Evolutionary conservation across 1,284 basidiomycete genomes (phyloP).

Genomic region (Phenoliferia sp.): DNA sequence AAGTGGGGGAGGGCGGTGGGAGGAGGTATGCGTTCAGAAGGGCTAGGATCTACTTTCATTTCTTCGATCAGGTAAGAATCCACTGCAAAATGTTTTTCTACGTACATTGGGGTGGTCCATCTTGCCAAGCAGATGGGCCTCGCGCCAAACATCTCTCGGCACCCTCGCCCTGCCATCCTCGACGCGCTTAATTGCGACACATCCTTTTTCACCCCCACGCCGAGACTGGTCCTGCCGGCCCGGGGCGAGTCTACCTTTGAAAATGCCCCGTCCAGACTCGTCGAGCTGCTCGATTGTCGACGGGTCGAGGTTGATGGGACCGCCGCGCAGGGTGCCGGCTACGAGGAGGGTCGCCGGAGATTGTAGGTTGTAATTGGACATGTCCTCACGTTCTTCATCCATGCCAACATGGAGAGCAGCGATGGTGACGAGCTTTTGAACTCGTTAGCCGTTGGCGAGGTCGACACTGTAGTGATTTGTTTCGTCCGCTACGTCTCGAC

Average conservation of each 20-base stretch:
- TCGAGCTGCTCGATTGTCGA: neutral
- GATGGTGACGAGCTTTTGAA: no score
- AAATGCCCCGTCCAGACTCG: neutral
- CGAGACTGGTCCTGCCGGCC: neutral
- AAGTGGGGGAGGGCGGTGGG: neutral
- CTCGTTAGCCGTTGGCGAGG: no score
- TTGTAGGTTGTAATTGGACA: neutral
- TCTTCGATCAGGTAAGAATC: neutral
- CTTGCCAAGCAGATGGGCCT: conserved; percentile 17
- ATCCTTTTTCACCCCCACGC: neutral
- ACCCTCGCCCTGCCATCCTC: conserved; percentile 15
- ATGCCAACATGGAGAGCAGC: no score
- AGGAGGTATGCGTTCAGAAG: conserved; percentile 31
- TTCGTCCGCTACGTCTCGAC: no score
- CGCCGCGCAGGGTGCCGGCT: neutral
- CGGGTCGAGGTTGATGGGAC: neutral
- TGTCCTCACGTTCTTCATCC: neutral
- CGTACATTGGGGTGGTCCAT: conserved; percentile 24
- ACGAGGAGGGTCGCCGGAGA: conserved; percentile 1
- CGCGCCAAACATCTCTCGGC: conserved; percentile 22
- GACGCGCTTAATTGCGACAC: conserved; percentile 1
- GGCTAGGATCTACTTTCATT: conserved; percentile 13
- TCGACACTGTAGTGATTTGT: no score
- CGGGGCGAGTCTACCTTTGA: neutral
- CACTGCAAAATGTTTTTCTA: rapidly evolving